Conservation (phyloP, 2,329 filamentous ascomycete species). For the Penicillium hesseltinei region DNA sequence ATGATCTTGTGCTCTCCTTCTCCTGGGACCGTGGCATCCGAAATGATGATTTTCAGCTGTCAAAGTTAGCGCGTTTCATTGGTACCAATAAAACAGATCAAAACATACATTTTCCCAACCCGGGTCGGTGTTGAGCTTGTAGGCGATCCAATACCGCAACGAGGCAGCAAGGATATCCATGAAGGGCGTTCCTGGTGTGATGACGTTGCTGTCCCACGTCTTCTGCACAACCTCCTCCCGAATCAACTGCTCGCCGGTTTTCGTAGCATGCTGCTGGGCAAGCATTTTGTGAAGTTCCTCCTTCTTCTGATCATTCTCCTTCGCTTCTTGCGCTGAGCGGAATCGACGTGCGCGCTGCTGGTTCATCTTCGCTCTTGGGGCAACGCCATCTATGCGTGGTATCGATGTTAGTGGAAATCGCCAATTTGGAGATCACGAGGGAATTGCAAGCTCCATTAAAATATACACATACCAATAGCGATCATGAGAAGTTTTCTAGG, state of each 20-base stretch:
- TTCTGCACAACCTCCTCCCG: slow-evolving; percentile 69
- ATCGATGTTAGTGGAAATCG: slow-evolving; percentile 1
- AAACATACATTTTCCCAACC: slow-evolving; percentile 72
- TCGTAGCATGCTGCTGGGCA: slow-evolving; percentile 71
- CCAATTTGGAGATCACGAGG: too few relatives aligned
- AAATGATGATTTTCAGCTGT: slow-evolving; percentile 91
- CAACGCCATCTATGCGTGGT: slow-evolving; percentile 72
- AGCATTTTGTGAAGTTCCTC: slow-evolving; percentile 82
- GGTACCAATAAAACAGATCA: not conserved
- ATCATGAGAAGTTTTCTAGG: slow-evolving; percentile 96
- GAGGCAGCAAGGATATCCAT: slow-evolving; percentile 93
- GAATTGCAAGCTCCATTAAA: not conserved
- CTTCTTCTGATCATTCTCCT: slow-evolving; percentile 90
- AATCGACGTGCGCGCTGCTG: slow-evolving; percentile 96
- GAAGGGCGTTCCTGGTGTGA: slow-evolving; percentile 95
- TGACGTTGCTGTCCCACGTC: slow-evolving; percentile 85
- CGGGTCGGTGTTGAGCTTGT: slow-evolving; percentile 95
- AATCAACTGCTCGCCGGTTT: slow-evolving; percentile 56
- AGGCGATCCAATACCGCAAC: slow-evolving; percentile 93
- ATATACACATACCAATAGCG: slow-evolving; percentile 67
- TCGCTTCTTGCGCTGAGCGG: slow-evolving; percentile 87
- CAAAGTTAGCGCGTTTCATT: slow-evolving; percentile 21
- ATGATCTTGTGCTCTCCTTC: slow-evolving; percentile 99
- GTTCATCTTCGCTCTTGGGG: slow-evolving; percentile 98
- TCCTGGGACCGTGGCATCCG: slow-evolving; percentile 93